phyloP scores from a whole-genome alignment of 2,329 filamentous ascomycete genomes.

The Coniochaeta sp. region DNA sequence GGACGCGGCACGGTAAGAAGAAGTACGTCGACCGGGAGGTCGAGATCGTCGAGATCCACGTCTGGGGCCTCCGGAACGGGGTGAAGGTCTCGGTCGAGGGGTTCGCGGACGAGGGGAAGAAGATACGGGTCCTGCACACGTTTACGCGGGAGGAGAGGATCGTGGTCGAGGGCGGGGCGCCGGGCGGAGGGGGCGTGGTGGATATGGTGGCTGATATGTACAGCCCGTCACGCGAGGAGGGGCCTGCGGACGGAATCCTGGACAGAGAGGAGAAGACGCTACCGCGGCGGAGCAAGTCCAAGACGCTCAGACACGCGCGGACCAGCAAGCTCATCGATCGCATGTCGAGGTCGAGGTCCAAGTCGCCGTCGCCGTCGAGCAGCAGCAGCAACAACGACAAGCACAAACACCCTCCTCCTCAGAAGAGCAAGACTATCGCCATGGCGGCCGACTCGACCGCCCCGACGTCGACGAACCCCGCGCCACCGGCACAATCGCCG shows the following conservation, averaged over 20 bases:
- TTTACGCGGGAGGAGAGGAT: constrained; percentile 68
- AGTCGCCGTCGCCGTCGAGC: constrained; percentile 12
- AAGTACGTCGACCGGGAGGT: constrained; percentile 75
- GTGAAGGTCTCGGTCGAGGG: constrained; percentile 84
- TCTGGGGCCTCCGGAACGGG: constrained; percentile 81
- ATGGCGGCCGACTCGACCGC: constrained; percentile 9
- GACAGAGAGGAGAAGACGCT: constrained; percentile 12
- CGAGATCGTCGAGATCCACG: constrained; percentile 81
- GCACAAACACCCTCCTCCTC: constrained; percentile 5
- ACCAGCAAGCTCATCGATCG: constrained; percentile 10
- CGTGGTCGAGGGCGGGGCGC: constrained; percentile 52
- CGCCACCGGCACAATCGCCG: constrained; percentile 4
- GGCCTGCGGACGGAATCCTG: constrained; percentile 19
- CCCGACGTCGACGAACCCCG: not conserved
- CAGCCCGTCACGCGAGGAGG: constrained; percentile 6
- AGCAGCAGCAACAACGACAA: constrained; percentile 7
- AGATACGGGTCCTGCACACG: constrained; percentile 75
- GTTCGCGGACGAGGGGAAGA: constrained; percentile 81
- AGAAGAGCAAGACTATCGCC: constrained; percentile 21
- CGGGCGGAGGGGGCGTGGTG: constrained; percentile 39
- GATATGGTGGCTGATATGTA: constrained; percentile 47
- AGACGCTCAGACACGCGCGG: constrained; percentile 10
- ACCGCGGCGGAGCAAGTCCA: constrained; percentile 9
- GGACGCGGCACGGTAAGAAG: constrained; percentile 68
- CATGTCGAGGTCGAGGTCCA: not conserved